Conservation (phyloP, 495 filamentous ascomycete species). For the Cercophora newfieldiana region DNA sequence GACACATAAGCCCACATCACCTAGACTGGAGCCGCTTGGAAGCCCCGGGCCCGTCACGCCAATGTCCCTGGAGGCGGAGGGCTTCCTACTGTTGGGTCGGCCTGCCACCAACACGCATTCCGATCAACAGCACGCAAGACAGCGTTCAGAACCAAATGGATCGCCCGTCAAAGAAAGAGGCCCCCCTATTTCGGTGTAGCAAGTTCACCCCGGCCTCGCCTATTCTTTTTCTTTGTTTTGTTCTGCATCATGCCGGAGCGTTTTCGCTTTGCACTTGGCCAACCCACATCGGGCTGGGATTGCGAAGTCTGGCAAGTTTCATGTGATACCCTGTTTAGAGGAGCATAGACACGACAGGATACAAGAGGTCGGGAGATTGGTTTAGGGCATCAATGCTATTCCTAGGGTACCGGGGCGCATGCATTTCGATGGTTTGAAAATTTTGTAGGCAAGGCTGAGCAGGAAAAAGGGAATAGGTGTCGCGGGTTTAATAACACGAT, state of each 20-base stretch:
- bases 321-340: slow-evolving; percentile 2
- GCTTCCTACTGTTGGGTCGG: slow-evolving; percentile 49
- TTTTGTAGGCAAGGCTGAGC: too few species aligned
- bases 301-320: not conserved
- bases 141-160: not conserved
- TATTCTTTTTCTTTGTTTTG: not conserved
- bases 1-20: slow-evolving; percentile 57
- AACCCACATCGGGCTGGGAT: not conserved
- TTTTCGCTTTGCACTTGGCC: not conserved
- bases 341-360: slow-evolving; percentile 4
- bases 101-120: not conserved
- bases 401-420: too few species aligned
- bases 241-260: not conserved
- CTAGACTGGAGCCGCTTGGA: slow-evolving; percentile 65
- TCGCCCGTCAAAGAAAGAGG: not conserved
- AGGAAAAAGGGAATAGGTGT: too few species aligned
- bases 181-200: not conserved
- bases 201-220: not conserved
- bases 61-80: slow-evolving; percentile 63
- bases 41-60: slow-evolving; percentile 80
- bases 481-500: too few species aligned
- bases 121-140: not conserved
- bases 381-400: not conserved
- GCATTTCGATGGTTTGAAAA: too few species aligned
- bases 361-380: not conserved